These are phyloP conservation scores for Usnea hakonensis DNA, from an alignment of 495 filamentous ascomycete species.

Conservation along the genomic window DNA sequence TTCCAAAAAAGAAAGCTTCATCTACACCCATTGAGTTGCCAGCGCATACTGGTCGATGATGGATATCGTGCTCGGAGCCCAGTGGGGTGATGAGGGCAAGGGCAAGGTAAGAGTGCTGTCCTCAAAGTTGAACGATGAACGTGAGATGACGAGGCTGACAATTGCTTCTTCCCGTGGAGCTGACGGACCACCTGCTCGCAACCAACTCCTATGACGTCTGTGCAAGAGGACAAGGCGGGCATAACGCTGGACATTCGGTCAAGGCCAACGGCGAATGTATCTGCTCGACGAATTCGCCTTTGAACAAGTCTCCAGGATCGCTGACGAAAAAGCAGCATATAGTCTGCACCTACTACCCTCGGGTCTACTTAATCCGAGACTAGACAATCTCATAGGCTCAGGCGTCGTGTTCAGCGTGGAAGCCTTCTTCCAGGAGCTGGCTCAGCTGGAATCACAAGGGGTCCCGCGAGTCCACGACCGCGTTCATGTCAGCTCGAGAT, in stretches of 20 bases:
- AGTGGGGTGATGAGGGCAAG: not conserved
- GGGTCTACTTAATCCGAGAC: constrained; percentile 10
- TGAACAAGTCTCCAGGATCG: not conserved
- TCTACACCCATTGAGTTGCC: not conserved
- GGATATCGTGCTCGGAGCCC: not conserved
- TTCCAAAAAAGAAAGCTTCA: too few species aligned
- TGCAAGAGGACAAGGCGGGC: not conserved
- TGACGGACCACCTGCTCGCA: not conserved
- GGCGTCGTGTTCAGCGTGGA: constrained; percentile 63
- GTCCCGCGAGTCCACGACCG: not conserved
- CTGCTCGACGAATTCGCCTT: not conserved
- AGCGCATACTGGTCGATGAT: not conserved
- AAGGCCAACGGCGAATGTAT: not conserved
- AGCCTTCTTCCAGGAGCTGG: constrained; percentile 77
- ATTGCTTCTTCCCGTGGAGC: not conserved
- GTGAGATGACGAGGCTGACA: too few species aligned
- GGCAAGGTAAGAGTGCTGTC: not conserved
- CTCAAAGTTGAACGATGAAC: too few species aligned
- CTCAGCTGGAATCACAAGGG: constrained; percentile 62
- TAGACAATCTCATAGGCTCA: constrained; percentile 52
- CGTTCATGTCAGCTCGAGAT: constrained; percentile 3
- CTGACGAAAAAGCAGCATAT: not conserved
- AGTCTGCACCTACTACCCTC: not conserved
- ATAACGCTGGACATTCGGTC: not conserved
- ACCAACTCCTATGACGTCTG: not conserved